These are phyloP conservation scores for Yamadazyma songkhlaensis DNA, from an alignment of 1,139 yeast species.

Conservation along the genomic window DNA sequence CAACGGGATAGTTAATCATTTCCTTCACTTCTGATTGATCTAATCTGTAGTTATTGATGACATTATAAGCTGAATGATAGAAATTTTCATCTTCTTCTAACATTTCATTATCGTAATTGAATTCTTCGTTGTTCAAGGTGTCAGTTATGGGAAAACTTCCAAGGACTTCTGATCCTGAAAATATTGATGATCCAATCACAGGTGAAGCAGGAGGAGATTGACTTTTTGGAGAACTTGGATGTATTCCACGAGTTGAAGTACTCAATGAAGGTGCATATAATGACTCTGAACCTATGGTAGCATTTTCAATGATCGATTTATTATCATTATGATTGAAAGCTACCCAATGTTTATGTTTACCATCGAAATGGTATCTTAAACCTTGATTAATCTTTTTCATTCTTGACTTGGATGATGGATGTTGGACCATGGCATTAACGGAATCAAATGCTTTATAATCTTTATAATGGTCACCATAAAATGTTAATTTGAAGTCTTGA, in stretches of 20 bases:
- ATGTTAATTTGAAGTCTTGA: constrained; percentile 71
- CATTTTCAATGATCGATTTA: constrained; percentile 16
- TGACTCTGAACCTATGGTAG: constrained; percentile 15
- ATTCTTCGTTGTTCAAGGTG: constrained; percentile 24
- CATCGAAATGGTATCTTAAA: constrained; percentile 73
- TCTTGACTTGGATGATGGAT: constrained; percentile 64
- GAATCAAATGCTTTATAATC: constrained; percentile 84
- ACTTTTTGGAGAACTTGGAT: constrained; percentile 26
- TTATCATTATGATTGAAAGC: constrained; percentile 30
- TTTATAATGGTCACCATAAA: constrained; percentile 68
- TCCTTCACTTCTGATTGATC: constrained; percentile 35
- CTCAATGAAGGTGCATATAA: constrained; percentile 29
- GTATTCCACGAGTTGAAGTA: constrained; percentile 34
- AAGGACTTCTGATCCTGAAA: constrained; percentile 5
- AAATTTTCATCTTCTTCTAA: constrained; percentile 42
- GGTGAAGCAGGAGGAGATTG: constrained; percentile 27
- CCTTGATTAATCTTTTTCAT: constrained; percentile 81
- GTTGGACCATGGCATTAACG: constrained; percentile 67
- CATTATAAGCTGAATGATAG: constrained; percentile 33
- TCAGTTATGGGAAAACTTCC: constrained; percentile 24
- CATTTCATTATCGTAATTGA: constrained; percentile 30
- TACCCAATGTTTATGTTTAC: constrained; percentile 83
- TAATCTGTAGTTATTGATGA: constrained; percentile 39
- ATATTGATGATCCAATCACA: constrained; percentile 8
- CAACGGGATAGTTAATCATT: constrained; percentile 43